Evolutionary conservation across 305 asterid genomes (phyloP).

Genomic region (Striga hermonthica): DNA sequence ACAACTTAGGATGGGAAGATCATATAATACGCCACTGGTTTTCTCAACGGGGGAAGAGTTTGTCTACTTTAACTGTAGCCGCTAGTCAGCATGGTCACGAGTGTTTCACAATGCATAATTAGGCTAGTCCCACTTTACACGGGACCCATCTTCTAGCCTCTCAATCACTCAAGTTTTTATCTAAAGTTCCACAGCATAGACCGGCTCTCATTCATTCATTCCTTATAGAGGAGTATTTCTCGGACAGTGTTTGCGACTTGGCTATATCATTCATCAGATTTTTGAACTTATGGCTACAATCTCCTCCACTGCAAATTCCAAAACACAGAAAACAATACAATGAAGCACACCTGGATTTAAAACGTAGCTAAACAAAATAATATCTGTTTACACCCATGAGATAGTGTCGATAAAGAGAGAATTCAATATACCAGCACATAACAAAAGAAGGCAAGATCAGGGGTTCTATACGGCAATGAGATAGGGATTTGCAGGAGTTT

Average conservation of each 20-base stretch:
- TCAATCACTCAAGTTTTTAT: constrained; percentile 5
- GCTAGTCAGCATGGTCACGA: constrained; percentile 20
- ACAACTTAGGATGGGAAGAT: constrained; percentile 16
- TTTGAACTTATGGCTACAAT: constrained; percentile 94
- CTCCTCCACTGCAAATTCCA: constrained; percentile 75
- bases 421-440: too few species aligned
- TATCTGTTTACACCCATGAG: background rate
- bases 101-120: constrained; percentile 5
- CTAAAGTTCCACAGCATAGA: constrained; percentile 22
- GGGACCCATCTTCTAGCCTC: constrained; percentile 22
- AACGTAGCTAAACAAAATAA: background rate
- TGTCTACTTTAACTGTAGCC: constrained; percentile 21
- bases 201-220: constrained; percentile 53
- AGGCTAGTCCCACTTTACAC: constrained; percentile 12
- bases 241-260: constrained; percentile 61
- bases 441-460: background rate
- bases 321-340: background rate
- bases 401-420: too few species aligned
- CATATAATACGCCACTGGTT: background rate
- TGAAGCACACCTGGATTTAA: background rate
- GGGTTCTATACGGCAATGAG: too few species aligned
- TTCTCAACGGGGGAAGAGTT: background rate
- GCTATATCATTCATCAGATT: constrained; percentile 76
- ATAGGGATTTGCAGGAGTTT: too few species aligned
- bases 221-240: constrained; percentile 80